Percentiles rank a stretch among this genome's conserved stretches.
These are phyloP conservation scores for Metschnikowia drakensbergensis DNA, from an alignment of 805 yeast species.

Conservation along the genomic window DNA sequence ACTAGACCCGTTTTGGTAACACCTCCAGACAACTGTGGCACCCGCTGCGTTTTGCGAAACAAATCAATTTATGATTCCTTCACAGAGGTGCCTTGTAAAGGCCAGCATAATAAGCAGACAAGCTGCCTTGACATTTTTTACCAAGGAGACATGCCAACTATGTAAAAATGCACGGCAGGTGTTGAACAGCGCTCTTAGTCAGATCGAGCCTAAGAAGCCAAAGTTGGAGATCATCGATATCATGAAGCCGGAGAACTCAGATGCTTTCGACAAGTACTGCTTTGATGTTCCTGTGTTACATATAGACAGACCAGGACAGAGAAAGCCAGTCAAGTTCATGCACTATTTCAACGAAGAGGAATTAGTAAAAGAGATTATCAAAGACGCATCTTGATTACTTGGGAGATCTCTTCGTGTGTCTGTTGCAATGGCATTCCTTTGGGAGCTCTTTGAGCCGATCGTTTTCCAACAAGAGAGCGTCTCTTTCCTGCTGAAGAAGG, in stretches of 20 bases:
- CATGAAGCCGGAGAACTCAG: constrained; percentile 51
- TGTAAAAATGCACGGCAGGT: constrained; percentile 63
- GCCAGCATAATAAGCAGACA: constrained; percentile 5
- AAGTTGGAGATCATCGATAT: constrained; percentile 51
- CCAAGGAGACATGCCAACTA: constrained; percentile 65
- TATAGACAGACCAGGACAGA: constrained; percentile 47
- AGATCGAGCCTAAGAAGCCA: constrained; percentile 24
- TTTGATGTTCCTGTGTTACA: constrained; percentile 80
- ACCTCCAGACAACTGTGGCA: not conserved
- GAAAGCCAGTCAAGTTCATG: constrained; percentile 57
- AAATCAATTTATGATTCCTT: constrained; percentile 3
- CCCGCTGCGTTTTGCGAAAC: not conserved
- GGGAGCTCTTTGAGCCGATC: constrained; percentile 1
- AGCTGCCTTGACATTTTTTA: constrained; percentile 50
- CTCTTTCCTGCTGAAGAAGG: constrained; percentile 15
- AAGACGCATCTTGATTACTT: not conserved
- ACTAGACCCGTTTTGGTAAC: not conserved
- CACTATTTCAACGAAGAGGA: constrained; percentile 59
- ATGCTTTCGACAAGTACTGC: constrained; percentile 70
- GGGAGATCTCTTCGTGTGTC: not conserved
- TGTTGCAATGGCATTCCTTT: not conserved
- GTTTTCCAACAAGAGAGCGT: constrained; percentile 6
- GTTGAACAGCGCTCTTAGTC: constrained; percentile 40
- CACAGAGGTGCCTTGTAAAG: constrained; percentile 4
- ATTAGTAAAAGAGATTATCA: constrained; percentile 20